Evolutionary conservation across 2,329 filamentous ascomycete genomes (phyloP), one percentile per base, ranked within the genome.

Genomic region (Fusarium sp.): DNA sequence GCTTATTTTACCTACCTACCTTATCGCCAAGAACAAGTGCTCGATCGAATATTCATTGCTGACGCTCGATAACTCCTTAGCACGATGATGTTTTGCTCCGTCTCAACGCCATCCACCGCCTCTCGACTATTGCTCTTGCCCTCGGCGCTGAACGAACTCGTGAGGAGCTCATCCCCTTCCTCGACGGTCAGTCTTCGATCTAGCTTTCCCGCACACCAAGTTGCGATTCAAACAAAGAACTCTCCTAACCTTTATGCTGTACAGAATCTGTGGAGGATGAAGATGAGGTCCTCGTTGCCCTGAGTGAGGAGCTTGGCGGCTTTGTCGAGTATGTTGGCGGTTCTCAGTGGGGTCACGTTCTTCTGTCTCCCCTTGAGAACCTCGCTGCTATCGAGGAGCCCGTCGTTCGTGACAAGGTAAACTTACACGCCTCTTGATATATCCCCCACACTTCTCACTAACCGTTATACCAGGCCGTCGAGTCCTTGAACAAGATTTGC

Each of bases 401-500:
- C 68, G 89, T 99, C 74, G 96, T 99, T 69, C 89, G 96, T 77
- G 96, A 99, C 84, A 99, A 99, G 92, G 95, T 97, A 82, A 70
- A 60, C 41, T 42, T 28, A 31, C 26, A 30, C 67, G 81, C 18
- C 20, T 37, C 37, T 42, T n/a, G 63, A 42, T 69, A 13, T 36
- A 28, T 23, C 34, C 20, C 47, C n/a, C 20, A 10, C 23, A 30
- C 13, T 30, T n/a, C 23, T 23, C 34, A 38, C 51, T 67, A 55
- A 65, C 53, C 57, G 54, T 16, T 36, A 31, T 55, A 55, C 36
- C 75, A 97, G 95, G 96, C 96, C 71, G 96, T 99, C 78, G 97
- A 99, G 81, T 99, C 96, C 47, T 89, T 99, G 74, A 99, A 99
- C 88, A 99, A 97, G 85, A 98, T 99, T 80, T 98, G 96, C 87